phyloP scores from a whole-genome alignment of 352 stramenopile genomes.

The Globisporangium sylvaticum region DNA sequence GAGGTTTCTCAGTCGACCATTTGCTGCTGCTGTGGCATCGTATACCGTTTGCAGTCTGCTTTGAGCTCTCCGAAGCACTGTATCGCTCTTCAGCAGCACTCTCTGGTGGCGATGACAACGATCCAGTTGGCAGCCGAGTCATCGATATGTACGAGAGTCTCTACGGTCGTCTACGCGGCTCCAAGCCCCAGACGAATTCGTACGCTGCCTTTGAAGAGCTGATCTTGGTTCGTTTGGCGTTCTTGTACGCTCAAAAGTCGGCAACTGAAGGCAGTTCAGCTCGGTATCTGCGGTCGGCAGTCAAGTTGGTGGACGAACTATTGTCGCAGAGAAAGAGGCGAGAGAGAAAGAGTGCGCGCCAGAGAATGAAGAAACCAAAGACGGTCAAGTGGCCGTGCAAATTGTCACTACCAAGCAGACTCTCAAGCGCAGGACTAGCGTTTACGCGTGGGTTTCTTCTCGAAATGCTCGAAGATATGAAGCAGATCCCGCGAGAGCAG shows the following conservation, averaged over 20 bases:
- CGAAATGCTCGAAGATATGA: slow-evolving; percentile 32
- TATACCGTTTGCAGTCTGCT: slow-evolving; percentile 57
- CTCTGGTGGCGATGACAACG: not conserved
- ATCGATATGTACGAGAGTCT: slow-evolving; percentile 61
- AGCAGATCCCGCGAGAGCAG: slow-evolving; percentile 20
- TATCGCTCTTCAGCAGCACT: slow-evolving; percentile 29
- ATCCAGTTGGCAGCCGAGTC: not conserved
- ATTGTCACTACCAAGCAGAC: slow-evolving; percentile 23
- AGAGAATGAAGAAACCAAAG: slow-evolving; percentile 19
- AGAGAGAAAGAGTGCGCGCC: not conserved
- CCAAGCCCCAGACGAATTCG: slow-evolving; percentile 19
- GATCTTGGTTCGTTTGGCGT: slow-evolving; percentile 43
- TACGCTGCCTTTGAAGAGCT: slow-evolving; percentile 54
- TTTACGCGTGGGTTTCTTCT: slow-evolving; percentile 34
- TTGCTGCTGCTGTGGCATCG: slow-evolving; percentile 52
- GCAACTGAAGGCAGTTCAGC: not conserved
- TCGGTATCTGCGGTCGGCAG: slow-evolving; percentile 20
- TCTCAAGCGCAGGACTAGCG: slow-evolving; percentile 27
- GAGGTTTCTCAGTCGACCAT: slow-evolving; percentile 14
- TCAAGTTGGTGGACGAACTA: slow-evolving; percentile 30
- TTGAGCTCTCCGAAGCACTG: slow-evolving; percentile 56
- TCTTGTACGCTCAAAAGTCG: slow-evolving; percentile 34
- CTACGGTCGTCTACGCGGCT: slow-evolving; percentile 38
- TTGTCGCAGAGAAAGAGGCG: slow-evolving; percentile 22
- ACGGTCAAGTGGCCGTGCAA: slow-evolving; percentile 28